Evolutionary conservation across 2,329 filamentous ascomycete species (phyloP).

Genomic region (Emericellopsis cladophorae): DNA sequence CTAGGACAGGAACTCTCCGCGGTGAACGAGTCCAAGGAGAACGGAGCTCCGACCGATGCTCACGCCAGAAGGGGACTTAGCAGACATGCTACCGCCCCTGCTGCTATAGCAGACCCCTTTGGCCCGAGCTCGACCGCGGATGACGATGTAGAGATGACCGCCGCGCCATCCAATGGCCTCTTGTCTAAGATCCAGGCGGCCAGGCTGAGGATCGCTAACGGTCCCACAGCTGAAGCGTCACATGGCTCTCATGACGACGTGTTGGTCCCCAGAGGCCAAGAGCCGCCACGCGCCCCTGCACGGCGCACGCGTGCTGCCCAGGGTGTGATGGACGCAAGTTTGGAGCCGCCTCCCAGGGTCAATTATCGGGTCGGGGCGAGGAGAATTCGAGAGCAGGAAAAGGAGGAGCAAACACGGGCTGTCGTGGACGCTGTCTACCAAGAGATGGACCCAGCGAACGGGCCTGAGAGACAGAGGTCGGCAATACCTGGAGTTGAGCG

Average conservation of each 20-base stretch:
- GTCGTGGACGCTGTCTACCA: constrained; percentile 2
- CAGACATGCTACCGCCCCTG: too few species aligned
- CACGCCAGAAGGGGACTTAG: too few species aligned
- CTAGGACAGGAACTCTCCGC: constrained; percentile 22
- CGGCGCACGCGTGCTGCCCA: constrained; percentile 43
- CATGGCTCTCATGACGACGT: too few species aligned
- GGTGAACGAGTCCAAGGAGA: constrained; percentile 21
- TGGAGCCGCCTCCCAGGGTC: constrained; percentile 52
- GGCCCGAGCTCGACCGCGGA: neutral
- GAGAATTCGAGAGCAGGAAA: constrained; percentile 23
- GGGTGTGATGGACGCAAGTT: constrained; percentile 29
- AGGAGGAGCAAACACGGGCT: constrained; percentile 6
- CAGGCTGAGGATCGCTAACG: constrained; percentile 27
- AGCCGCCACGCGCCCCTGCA: constrained; percentile 38
- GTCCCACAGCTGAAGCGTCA: constrained; percentile 5
- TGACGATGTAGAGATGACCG: constrained; percentile 20
- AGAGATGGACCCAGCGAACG: constrained; percentile 24
- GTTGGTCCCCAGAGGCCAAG: constrained; percentile 11
- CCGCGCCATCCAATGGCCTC: constrained; percentile 36
- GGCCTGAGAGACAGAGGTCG: constrained; percentile 21
- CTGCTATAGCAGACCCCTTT: too few species aligned
- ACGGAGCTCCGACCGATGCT: constrained; percentile 13
- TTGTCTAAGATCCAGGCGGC: constrained; percentile 42
- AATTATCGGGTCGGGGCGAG: constrained; percentile 40
- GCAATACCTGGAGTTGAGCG: constrained; percentile 45